A percentile compares a stretch with the other conserved stretches of the same genome.
Conservation (phyloP, 176 grass and related monocot genomes). For the Guadua angustifolia region DNA sequence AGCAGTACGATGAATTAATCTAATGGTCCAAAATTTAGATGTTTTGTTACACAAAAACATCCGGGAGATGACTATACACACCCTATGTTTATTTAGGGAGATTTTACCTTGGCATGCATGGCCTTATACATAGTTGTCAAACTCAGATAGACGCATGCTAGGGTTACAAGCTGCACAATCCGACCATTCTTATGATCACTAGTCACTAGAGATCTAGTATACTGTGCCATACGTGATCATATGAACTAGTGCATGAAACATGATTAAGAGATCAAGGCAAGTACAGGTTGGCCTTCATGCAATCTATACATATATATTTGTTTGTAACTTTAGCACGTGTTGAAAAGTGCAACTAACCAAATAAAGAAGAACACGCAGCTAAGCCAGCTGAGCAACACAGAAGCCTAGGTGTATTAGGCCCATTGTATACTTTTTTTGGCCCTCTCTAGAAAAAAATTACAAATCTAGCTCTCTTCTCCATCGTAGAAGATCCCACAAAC, state of each 20-base stretch:
- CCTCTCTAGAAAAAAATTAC: too few relatives aligned
- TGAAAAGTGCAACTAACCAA: slow-evolving; percentile 31
- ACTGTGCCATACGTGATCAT: background rate
- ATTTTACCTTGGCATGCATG: background rate
- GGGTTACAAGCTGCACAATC: background rate
- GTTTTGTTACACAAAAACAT: too few relatives aligned
- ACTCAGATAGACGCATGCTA: background rate
- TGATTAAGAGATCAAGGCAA: slow-evolving; percentile 30
- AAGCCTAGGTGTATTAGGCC: too few relatives aligned
- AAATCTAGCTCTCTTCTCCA: too few relatives aligned
- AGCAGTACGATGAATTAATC: too few relatives aligned
- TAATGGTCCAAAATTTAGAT: too few relatives aligned
- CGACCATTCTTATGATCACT: background rate
- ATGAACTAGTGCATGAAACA: background rate
- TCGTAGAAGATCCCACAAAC: too few relatives aligned
- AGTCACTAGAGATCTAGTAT: background rate
- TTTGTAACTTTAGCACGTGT: slow-evolving; percentile 55
- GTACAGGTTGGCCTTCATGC: slow-evolving; percentile 43
- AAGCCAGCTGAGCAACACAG: background rate
- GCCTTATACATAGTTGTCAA: background rate
- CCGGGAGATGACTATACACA: too few relatives aligned
- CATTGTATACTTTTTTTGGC: too few relatives aligned
- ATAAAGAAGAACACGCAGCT: slow-evolving; percentile 17
- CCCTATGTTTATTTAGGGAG: too few relatives aligned
- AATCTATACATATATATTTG: background rate